Conservation (phyloP, 768 basidiomycete genomes). For the Nidularia pulvinata region DNA sequence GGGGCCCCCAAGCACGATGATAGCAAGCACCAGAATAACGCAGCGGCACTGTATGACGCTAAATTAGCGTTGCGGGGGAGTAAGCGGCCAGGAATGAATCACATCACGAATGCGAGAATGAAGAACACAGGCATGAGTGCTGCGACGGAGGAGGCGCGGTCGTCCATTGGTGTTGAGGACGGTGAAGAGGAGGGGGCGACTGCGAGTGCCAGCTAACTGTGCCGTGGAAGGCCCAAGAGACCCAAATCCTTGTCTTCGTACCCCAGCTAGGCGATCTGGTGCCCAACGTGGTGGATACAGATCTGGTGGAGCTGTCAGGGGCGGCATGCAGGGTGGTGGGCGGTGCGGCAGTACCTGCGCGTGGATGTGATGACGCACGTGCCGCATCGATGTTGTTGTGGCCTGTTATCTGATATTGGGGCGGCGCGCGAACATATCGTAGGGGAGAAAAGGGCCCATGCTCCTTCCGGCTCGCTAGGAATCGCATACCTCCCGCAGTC, state of each 20-base stretch:
- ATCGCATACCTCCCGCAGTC: not conserved
- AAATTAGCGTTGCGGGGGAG: not conserved
- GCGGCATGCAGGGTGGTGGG: too few relatives aligned
- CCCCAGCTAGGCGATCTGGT: not conserved
- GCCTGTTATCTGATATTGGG: too few relatives aligned
- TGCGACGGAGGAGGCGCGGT: slow-evolving; percentile 9
- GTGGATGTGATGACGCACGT: too few relatives aligned
- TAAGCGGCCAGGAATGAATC: slow-evolving; percentile 10
- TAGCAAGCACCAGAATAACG: slow-evolving; percentile 64
- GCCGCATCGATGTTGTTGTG: too few relatives aligned
- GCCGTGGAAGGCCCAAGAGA: not conserved
- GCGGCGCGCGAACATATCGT: too few relatives aligned
- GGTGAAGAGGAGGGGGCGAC: not conserved
- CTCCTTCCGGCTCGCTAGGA: too few relatives aligned
- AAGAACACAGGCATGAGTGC: slow-evolving; percentile 40
- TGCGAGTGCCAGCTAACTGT: not conserved
- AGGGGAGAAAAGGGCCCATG: too few relatives aligned
- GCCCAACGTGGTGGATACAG: too few relatives aligned
- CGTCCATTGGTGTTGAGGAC: not conserved
- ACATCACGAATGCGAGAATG: slow-evolving; percentile 51
- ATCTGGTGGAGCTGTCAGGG: too few relatives aligned
- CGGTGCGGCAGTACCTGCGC: too few relatives aligned
- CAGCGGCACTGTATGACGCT: slow-evolving; percentile 22
- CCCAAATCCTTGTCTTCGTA: slow-evolving; percentile 14
- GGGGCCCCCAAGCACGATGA: slow-evolving; percentile 66